These are phyloP conservation scores for Curvularia sp. DNA, from an alignment of 2,329 filamentous ascomycete species.

Conservation along the genomic window DNA sequence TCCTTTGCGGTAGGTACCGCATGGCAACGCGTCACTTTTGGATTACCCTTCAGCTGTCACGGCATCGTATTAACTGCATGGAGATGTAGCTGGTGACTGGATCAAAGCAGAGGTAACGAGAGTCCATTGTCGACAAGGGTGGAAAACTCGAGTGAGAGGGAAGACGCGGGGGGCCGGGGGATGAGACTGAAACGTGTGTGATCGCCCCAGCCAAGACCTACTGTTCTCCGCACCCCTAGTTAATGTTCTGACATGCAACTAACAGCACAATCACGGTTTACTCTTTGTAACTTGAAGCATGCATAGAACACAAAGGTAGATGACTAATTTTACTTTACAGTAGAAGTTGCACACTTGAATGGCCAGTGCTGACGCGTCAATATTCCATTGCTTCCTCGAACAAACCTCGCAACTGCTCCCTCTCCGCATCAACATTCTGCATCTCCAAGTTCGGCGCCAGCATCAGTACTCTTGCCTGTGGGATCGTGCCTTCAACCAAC, in stretches of 20 bases:
- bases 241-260: too few relatives aligned
- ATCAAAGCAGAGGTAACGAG: neutral
- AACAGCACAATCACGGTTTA: neutral
- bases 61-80: neutral
- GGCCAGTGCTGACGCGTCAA: constrained; percentile 12
- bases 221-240: neutral
- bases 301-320: neutral
- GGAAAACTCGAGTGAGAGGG: neutral
- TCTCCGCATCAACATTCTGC: constrained; percentile 55
- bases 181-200: neutral
- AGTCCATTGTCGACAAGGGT: neutral
- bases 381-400: constrained; percentile 59
- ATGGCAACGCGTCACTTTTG: neutral
- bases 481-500: constrained; percentile 92
- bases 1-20: neutral
- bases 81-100: neutral
- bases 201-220: neutral
- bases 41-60: neutral
- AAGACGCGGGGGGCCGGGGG: neutral
- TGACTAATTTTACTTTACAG: neutral
- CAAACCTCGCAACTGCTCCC: constrained; percentile 57
- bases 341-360: neutral
- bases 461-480: constrained; percentile 89
- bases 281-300: neutral
- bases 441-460: constrained; percentile 78